A percentile compares a stretch with the other conserved stretches of the same genome.
Conservation (phyloP, 2,329 filamentous ascomycete genomes). For the Endocalyx cinctus region DNA sequence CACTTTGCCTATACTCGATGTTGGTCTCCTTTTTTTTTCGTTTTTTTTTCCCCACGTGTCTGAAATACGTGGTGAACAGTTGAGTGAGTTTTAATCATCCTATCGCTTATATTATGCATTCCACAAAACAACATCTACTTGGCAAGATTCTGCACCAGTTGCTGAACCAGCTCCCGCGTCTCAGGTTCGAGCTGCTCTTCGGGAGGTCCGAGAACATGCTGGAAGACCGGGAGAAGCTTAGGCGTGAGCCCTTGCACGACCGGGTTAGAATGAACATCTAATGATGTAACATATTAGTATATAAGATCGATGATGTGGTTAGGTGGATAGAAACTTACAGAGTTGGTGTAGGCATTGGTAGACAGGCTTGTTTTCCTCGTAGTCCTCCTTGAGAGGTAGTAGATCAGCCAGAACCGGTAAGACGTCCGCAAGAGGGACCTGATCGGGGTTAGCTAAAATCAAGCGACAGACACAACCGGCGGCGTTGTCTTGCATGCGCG, state of each 20-base stretch:
- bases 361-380: conserved; percentile 91
- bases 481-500: conserved; percentile 86
- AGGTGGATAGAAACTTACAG: conserved; percentile 55
- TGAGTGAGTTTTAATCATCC: too few relatives aligned
- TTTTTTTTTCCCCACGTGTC: too few relatives aligned
- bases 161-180: conserved; percentile 61
- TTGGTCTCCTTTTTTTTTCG: too few relatives aligned
- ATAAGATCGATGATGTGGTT: conserved; percentile 1
- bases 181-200: conserved; percentile 72
- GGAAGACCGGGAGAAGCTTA: conserved; percentile 65
- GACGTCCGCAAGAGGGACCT: conserved; percentile 74
- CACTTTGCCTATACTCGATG: too few relatives aligned
- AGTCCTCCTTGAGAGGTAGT: conserved; percentile 88
- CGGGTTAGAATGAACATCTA: conserved; percentile 63
- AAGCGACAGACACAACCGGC: conserved; percentile 87
- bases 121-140: conserved; percentile 19
- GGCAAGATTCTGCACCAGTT: conserved; percentile 45
- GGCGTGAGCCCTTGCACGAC: conserved; percentile 67
- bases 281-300: conserved; percentile 3
- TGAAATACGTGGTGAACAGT: too few relatives aligned
- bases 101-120: too few relatives aligned
- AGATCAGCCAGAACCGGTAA: conserved; percentile 74
- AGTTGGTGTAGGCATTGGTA: conserved; percentile 86
- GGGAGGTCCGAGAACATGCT: conserved; percentile 66
- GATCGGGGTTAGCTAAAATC: conserved; percentile 84